phyloP scores from a whole-genome alignment of 148 eudicot genomes.

The Fagopyrum homotropicum region DNA sequence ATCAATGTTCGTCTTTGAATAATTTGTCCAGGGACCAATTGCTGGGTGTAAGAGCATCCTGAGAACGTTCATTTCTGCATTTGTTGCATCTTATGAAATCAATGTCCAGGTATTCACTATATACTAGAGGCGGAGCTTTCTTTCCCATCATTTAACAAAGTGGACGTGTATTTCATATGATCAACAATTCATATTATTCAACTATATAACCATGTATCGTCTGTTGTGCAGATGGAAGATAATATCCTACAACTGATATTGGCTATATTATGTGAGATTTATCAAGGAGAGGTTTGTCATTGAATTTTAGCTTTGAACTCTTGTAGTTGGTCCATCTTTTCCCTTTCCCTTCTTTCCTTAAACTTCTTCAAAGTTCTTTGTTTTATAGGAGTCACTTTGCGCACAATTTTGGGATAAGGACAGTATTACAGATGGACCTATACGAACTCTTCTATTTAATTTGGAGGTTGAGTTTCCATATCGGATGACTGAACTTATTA shows the following conservation, averaged over 20 bases:
- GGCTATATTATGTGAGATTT: slow-evolving; percentile 69
- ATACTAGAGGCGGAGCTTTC: not conserved
- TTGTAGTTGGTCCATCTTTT: slow-evolving; percentile 4
- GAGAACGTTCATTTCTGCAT: slow-evolving; percentile 83
- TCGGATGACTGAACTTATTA: slow-evolving; percentile 55
- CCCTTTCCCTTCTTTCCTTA: not conserved
- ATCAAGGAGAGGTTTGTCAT: slow-evolving; percentile 80
- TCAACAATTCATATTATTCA: not conserved
- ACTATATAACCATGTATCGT: not conserved
- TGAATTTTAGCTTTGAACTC: slow-evolving; percentile 8
- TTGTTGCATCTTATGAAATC: slow-evolving; percentile 95
- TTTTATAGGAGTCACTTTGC: slow-evolving; percentile 90
- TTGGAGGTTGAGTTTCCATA: slow-evolving; percentile 87
- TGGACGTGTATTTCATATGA: not conserved
- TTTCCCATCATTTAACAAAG: not conserved
- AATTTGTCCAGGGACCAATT: slow-evolving; percentile 53
- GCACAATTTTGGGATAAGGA: slow-evolving; percentile 91
- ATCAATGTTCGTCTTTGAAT: not conserved
- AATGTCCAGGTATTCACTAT: slow-evolving; percentile 56
- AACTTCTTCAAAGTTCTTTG: not conserved
- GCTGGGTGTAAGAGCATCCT: slow-evolving; percentile 83
- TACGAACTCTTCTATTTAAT: slow-evolving; percentile 78
- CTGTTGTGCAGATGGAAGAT: slow-evolving; percentile 69
- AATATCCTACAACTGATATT: slow-evolving; percentile 55
- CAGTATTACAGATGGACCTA: slow-evolving; percentile 89